Conservation (phyloP, 1,284 basidiomycete species). For the Moniliella sp. region DNA sequence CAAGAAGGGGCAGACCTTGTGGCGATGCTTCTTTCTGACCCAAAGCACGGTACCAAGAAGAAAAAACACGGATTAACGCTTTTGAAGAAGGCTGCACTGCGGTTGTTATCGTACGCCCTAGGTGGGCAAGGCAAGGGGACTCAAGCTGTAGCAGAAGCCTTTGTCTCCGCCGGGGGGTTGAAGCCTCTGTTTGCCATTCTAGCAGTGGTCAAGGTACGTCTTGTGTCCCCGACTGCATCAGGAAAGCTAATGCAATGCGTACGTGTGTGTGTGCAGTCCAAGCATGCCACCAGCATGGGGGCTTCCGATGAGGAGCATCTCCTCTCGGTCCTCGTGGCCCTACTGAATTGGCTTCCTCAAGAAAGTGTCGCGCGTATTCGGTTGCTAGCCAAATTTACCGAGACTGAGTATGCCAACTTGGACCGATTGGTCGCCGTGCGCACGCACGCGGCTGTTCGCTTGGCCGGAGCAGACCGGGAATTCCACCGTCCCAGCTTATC, state of each 20-base stretch:
- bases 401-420: constrained; percentile 68
- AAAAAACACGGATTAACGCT: background rate
- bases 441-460: constrained; percentile 45
- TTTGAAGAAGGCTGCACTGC: background rate
- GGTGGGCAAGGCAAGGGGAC: constrained; percentile 54
- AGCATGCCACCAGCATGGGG: too few species aligned
- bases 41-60: too few species aligned
- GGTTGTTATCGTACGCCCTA: constrained; percentile 36
- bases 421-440: constrained; percentile 75
- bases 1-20: constrained; percentile 87
- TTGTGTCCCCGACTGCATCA: background rate
- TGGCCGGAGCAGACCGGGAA: constrained; percentile 43
- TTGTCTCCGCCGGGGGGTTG: constrained; percentile 67
- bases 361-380: constrained; percentile 63
- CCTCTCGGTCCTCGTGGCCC: constrained; percentile 62
- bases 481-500: background rate
- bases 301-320: constrained; percentile 58
- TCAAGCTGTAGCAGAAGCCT: constrained; percentile 47
- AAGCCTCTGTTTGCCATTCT: constrained; percentile 70
- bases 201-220: constrained; percentile 68
- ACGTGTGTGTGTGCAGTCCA: too few species aligned
- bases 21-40: too few species aligned
- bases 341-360: constrained; percentile 68
- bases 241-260: too few species aligned
- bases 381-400: constrained; percentile 76